Evolutionary conservation across 2,329 filamentous ascomycete genomes (phyloP), one percentile per base, ranked within the genome.

Genomic region (Chaetothyriales sp.): DNA sequence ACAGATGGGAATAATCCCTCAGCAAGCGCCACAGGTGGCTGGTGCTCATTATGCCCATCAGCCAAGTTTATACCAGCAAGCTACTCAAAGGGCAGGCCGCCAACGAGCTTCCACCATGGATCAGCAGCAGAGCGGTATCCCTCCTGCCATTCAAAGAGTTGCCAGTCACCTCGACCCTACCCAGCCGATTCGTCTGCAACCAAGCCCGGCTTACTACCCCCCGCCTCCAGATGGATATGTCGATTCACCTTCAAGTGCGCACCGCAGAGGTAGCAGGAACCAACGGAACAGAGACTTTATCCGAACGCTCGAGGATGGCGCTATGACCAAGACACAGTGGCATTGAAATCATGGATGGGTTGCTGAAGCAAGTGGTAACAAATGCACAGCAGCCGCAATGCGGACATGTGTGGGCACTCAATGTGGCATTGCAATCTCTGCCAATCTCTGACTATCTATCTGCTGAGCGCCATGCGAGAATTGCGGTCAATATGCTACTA

Each of bases 31-130:
- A 46, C 83, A 84, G 60, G 77, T 86, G 68, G 73, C 78, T 1
- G 70, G 80, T 19, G 72, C 73, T 2, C 83, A 83, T 57, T 87
- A 86, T 62, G 75, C 62, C 57, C 73, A 84, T 59, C 85, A 86
- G 49, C 43, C 43, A 10, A 83, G 78, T 59, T 71, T 84, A 42
- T 85, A 84, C 60, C 76, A 79, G 45, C 86, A 90, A 69, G 81
- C 84, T 53, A 84, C 81, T 49, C 79, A 86, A 59, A 78, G 87
- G 57, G 81, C 82, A 45, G 83, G 83, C 44, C 80, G 92, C 49
- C 90, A 95, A 68, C 81, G 92, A 54, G 89, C 92, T 43, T 92
- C 89, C 44, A 98, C 92, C 2, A 93, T 96, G 84, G 92, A 96
- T 63, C 86, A 92, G 64, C 86, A 93, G 62, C 84, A 89, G 63